A percentile compares a stretch with the other conserved stretches of the same genome.
Evolutionary conservation across 2,329 filamentous ascomycete genomes (phyloP).

Genomic region (Fusarium equiseti): DNA sequence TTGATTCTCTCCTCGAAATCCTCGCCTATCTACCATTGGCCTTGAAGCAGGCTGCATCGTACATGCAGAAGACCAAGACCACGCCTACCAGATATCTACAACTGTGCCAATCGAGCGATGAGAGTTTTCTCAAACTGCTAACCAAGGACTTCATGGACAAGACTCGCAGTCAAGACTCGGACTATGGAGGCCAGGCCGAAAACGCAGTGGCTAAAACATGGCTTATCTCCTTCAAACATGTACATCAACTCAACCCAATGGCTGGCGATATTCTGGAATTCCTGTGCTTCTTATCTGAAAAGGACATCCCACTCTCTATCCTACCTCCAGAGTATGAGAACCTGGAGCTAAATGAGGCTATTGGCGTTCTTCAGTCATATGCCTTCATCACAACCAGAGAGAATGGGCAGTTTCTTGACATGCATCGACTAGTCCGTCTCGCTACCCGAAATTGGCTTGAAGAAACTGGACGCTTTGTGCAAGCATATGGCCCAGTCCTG

Average conservation of each 20-base stretch:
- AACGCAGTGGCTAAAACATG: not conserved
- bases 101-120: not conserved
- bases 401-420: not conserved
- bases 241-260: not conserved
- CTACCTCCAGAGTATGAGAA: not conserved
- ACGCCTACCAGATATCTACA: rapidly evolving
- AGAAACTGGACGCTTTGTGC: not conserved
- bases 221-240: not conserved
- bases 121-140: not conserved
- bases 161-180: not conserved
- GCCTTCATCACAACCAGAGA: rapidly evolving
- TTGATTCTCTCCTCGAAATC: rapidly evolving
- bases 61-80: not conserved
- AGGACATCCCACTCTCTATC: not conserved
- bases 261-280: not conserved
- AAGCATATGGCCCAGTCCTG: not conserved
- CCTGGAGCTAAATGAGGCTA: not conserved
- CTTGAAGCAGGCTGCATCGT: not conserved
- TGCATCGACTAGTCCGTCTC: not conserved
- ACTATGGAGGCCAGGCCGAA: not conserved
- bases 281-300: not conserved
- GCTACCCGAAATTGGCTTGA: not conserved
- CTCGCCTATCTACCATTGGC: not conserved
- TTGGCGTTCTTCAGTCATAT: not conserved
- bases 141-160: not conserved